Conservation (phyloP, 2,329 filamentous ascomycete species). For the Zymoseptoria brevis region DNA sequence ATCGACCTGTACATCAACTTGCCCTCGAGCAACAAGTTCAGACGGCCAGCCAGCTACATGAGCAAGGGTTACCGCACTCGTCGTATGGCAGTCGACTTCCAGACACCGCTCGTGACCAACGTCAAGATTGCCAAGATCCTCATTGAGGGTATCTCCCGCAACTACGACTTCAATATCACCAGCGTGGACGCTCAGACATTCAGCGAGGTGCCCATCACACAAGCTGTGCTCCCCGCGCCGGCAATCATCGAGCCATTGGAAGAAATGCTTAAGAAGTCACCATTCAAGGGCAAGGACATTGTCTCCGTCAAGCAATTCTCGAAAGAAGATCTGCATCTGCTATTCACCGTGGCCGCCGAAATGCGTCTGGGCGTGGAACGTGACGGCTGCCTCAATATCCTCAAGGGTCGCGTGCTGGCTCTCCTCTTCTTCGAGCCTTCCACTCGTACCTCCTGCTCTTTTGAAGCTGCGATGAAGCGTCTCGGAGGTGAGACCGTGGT, state of each 20-base stretch:
- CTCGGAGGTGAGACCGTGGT: slow-evolving; percentile 80
- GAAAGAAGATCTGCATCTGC: slow-evolving; percentile 76
- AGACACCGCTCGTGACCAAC: slow-evolving; percentile 94
- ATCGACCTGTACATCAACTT: slow-evolving; percentile 99
- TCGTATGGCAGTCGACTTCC: slow-evolving; percentile 96
- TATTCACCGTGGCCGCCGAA: slow-evolving; percentile 95
- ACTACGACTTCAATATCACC: slow-evolving; percentile 76
- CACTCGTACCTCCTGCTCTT: slow-evolving; percentile 88
- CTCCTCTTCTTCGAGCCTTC: slow-evolving; percentile 98
- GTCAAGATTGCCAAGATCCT: slow-evolving; percentile 99
- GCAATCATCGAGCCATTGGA: slow-evolving; percentile 53
- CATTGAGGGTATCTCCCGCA: slow-evolving; percentile 84
- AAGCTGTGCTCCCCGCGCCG: slow-evolving; percentile 25
- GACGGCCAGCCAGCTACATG: slow-evolving; percentile 96
- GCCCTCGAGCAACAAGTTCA: slow-evolving; percentile 96
- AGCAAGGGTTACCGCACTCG: slow-evolving; percentile 94
- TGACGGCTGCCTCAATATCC: slow-evolving; percentile 77
- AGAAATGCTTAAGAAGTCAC: slow-evolving; percentile 67
- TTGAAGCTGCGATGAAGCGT: slow-evolving; percentile 97
- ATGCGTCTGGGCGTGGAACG: slow-evolving; percentile 94
- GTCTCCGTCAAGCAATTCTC: slow-evolving; percentile 87
- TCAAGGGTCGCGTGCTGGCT: slow-evolving; percentile 78
- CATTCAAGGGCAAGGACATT: slow-evolving; percentile 84
- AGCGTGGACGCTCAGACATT: slow-evolving; percentile 89
- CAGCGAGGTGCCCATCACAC: slow-evolving; percentile 22